These are phyloP conservation scores for Odontarrhena argentea DNA, from an alignment of 345 rosid genomes.

Conservation along the genomic window DNA sequence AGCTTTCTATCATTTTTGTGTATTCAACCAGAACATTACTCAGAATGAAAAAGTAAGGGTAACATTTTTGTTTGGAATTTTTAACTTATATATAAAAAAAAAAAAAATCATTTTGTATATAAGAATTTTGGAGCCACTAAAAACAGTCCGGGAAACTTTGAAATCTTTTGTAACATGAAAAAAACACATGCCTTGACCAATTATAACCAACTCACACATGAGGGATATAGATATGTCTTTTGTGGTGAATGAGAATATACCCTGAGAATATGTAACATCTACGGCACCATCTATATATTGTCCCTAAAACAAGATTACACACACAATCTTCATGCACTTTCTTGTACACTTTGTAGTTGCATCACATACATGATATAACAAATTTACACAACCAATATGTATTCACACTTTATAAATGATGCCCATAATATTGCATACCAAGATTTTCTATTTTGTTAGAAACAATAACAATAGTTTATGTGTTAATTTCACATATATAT, in stretches of 20 bases:
- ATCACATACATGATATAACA: slow-evolving; percentile 3
- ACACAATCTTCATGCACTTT: slow-evolving; percentile 31
- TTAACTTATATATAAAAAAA: too few relatives aligned
- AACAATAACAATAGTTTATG: too few relatives aligned
- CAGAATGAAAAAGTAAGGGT: too few relatives aligned
- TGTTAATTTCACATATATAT: too few relatives aligned
- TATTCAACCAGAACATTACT: too few relatives aligned
- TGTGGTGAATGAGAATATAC: not conserved
- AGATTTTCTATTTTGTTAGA: not conserved
- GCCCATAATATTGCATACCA: not conserved
- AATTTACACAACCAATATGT: not conserved
- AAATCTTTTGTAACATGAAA: too few relatives aligned
- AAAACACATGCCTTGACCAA: slow-evolving; percentile 1
- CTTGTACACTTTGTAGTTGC: slow-evolving; percentile 17
- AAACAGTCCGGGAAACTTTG: too few relatives aligned
- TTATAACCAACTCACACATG: slow-evolving; percentile 11
- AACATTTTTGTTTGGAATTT: too few relatives aligned
- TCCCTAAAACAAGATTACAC: slow-evolving; percentile 10
- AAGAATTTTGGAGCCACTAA: too few relatives aligned
- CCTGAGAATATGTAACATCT: slow-evolving; percentile 13
- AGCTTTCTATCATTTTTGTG: too few relatives aligned
- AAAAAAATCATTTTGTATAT: too few relatives aligned
- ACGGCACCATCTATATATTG: slow-evolving; percentile 16
- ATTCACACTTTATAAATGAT: slow-evolving; percentile 29
- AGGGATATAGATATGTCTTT: not conserved